Evolutionary conservation across 306 rosid genomes (phyloP).

Genomic region (Sindora glabra): DNA sequence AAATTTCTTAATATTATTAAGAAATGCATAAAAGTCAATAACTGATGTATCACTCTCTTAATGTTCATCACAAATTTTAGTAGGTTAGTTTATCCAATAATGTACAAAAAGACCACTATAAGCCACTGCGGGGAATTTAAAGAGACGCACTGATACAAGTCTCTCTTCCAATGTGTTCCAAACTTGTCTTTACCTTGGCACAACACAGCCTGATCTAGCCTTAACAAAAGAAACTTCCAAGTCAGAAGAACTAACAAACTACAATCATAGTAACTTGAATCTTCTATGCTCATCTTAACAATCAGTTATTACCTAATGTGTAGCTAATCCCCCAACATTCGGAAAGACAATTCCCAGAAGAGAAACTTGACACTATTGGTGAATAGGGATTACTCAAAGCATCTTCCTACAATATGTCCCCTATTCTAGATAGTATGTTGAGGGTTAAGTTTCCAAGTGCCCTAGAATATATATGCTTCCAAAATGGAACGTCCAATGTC

Average conservation of each 20-base stretch:
- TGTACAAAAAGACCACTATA: no score
- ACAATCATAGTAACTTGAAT: constrained; percentile 25
- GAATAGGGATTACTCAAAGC: constrained; percentile 52
- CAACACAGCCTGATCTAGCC: constrained; percentile 37
- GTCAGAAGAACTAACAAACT: constrained; percentile 27
- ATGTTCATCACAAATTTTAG: no score
- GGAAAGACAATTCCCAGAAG: constrained; percentile 28
- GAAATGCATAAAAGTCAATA: no score
- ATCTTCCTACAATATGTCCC: constrained; percentile 75
- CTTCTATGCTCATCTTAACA: constrained; percentile 33
- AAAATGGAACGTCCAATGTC: constrained; percentile 77
- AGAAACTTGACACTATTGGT: constrained; percentile 20
- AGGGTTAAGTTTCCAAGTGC: constrained; percentile 76
- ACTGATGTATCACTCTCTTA: no score
- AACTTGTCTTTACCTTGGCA: constrained; percentile 43
- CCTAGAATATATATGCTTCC: constrained; percentile 91
- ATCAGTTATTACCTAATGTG: constrained; percentile 37
- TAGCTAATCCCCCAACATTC: constrained; percentile 26
- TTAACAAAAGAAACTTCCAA: constrained; percentile 25
- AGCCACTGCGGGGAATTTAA: constrained; percentile 35
- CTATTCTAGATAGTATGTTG: constrained; percentile 69
- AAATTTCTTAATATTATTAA: no score
- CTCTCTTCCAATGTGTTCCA: constrained; percentile 62
- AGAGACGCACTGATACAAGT: constrained; percentile 44
- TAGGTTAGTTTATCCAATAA: no score